Base-by-base conservation (phyloP, 108 stramenopile species). In the Seminavis robusta region DNA sequence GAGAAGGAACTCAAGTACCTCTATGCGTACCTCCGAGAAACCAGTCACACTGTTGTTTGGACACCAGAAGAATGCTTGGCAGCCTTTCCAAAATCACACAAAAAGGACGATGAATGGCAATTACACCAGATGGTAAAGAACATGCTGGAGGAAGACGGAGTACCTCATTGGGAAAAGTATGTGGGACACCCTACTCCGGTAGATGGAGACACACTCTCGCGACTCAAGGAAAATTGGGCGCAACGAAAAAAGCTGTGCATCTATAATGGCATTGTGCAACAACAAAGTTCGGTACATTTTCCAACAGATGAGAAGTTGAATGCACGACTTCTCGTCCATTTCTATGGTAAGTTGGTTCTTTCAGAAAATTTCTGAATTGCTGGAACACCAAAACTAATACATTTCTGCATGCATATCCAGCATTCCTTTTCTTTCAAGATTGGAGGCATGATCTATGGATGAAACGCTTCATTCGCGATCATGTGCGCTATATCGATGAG, bases 381-480 rank as follows among this genome's bases (percentile, higher is more conserved):
- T 17, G 4, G 2, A 31, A 26, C 2, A n/a, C n/a, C n/a, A n/a
- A n/a, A n/a, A n/a, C n/a, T n/a, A n/a, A n/a, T 92, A 96, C 47
- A 93, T 94, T 74, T 96, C 94, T 60, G 81, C n/a, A n/a, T n/a
- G n/a, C n/a, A n/a, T n/a, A n/a, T n/a, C n/a, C n/a, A n/a, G 77
- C 87, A 8, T 93, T 93, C 39, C 61, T 90, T 10, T 94, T 91
- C 64, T 94, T 94, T 58, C 84, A 81, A 52, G 95, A 96, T 69
- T 91, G 83, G 81, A 54, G 65, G 41, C 79, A 81, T 41, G 86
- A 92, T 53, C 59, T 88, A 16, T 84, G 79, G 79, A 62, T 59
- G 27, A 86, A 90, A 51, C 67, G 95, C 40, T 91, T 94, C 42
- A 77, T 94, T 2, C 64, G 95, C 27, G 95, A 94, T 61, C 90